phyloP scores from a whole-genome alignment of 169 alveolate genomes.

The Plasmodium vivax region DNA sequence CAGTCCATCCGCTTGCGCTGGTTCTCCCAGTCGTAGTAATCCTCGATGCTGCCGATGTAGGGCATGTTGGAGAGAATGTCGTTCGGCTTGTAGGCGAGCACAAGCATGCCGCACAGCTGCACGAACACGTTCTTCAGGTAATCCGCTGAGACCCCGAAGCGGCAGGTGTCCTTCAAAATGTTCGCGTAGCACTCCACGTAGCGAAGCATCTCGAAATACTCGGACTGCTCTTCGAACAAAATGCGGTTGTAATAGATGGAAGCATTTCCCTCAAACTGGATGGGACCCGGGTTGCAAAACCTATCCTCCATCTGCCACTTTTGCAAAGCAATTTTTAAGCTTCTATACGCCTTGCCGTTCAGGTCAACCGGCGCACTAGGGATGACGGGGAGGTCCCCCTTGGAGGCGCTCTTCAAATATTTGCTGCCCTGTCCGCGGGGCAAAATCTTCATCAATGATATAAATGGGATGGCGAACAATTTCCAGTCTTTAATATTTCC shows the following conservation, averaged over 20 bases:
- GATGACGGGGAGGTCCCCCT: slow-evolving; percentile 90
- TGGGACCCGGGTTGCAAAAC: slow-evolving; percentile 98
- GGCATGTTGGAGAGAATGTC: slow-evolving; percentile 77
- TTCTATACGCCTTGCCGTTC: slow-evolving; percentile 87
- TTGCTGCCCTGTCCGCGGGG: slow-evolving; percentile 79
- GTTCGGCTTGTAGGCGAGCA: slow-evolving; percentile 79
- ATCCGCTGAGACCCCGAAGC: slow-evolving; percentile 91
- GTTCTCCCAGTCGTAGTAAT: slow-evolving; percentile 72
- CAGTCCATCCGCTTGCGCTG: slow-evolving; percentile 56
- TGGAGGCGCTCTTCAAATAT: slow-evolving; percentile 69
- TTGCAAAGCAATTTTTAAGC: slow-evolving; percentile 86
- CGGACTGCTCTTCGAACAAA: slow-evolving; percentile 90
- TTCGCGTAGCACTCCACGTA: slow-evolving; percentile 90
- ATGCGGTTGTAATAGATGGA: slow-evolving; percentile 88
- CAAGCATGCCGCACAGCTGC: slow-evolving; percentile 85
- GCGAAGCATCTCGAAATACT: slow-evolving; percentile 91
- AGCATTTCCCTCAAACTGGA: slow-evolving; percentile 93
- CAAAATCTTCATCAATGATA: slow-evolving; percentile 88
- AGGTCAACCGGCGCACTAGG: slow-evolving; percentile 94
- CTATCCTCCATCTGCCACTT: slow-evolving; percentile 94
- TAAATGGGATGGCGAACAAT: slow-evolving; percentile 94
- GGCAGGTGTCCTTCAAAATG: slow-evolving; percentile 88
- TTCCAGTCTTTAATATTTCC: slow-evolving; percentile 94
- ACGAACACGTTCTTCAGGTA: slow-evolving; percentile 88
- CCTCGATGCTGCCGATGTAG: slow-evolving; percentile 69